Evolutionary conservation across 495 filamentous ascomycete genomes (phyloP).

Genomic region (Neurospora pannonica): DNA sequence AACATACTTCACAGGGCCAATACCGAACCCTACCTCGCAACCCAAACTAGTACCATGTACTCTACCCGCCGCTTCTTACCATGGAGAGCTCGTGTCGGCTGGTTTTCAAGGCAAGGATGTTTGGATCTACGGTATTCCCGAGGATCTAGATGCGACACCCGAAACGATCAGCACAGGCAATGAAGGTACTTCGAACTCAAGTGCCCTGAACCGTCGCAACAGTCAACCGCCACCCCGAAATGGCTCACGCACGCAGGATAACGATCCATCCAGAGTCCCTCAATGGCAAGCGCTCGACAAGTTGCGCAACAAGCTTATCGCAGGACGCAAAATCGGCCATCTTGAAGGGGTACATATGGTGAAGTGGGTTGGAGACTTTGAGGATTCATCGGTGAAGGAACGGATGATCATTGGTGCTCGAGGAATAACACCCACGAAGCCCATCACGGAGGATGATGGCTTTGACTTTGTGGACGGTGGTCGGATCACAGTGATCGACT

Average conservation of each 20-base stretch:
- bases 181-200: slow-evolving; percentile 18
- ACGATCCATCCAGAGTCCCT: slow-evolving; percentile 35
- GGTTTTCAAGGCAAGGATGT: slow-evolving; percentile 65
- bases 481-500: slow-evolving; percentile 68
- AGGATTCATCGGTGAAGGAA: slow-evolving; percentile 37
- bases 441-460: slow-evolving; percentile 58
- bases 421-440: slow-evolving; percentile 53
- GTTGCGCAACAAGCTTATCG: slow-evolving; percentile 52
- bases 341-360: slow-evolving; percentile 49
- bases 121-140: slow-evolving; percentile 75
- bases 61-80: slow-evolving; percentile 54
- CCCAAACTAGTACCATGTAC: slow-evolving; percentile 52
- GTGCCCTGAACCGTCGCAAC: slow-evolving; percentile 27
- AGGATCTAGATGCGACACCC: slow-evolving; percentile 53
- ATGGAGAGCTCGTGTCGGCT: slow-evolving; percentile 65
- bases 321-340: slow-evolving; percentile 47
- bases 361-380: slow-evolving; percentile 50
- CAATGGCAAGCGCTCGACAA: slow-evolving; percentile 66
- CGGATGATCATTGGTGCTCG: slow-evolving; percentile 67
- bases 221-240: slow-evolving; percentile 31
- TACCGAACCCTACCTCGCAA: slow-evolving; percentile 32
- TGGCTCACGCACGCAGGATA: slow-evolving; percentile 25
- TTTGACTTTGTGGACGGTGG: slow-evolving; percentile 74
- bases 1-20: slow-evolving; percentile 72
- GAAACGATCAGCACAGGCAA: slow-evolving; percentile 19